Base-by-base conservation (phyloP, 1,284 basidiomycete species). In the Ustilago shanxiensis region DNA sequence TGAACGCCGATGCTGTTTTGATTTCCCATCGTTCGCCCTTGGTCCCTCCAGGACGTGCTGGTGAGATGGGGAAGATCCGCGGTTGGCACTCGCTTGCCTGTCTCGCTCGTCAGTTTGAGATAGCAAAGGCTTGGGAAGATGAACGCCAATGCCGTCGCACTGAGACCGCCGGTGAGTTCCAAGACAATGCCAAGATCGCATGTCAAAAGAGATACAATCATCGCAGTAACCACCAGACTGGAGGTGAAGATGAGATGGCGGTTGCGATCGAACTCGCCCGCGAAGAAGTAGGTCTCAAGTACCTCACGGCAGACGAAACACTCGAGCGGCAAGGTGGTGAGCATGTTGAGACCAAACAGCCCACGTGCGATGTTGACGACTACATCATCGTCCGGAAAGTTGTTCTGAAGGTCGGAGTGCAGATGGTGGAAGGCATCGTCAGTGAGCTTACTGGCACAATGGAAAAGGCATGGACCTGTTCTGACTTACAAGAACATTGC, bases 321-420 rank as follows among this genome's bases (percentile, higher is more conserved):
- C 83, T 98, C 95, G 54, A 98, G 88, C 0, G 95, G 95, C 20
- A 95, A 90, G 0, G 96, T 99, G 1, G 95, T 97, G 81, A 97
- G 96, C 96, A 99, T 99, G 87, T 99, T 99, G 70, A 96, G 87
- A 5, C 96, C 96, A 83, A 99, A 98, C 82, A 93, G 95, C 81
- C 98, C 94, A 24, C 95, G 90, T 7, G 96, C 96, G 60, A 98
- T 89, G 85, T 98, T 85, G 60, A 86, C 83, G 31, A 84, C 69
- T 13, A 77, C 67, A 56, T 86, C 84, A 33, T 83, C 77, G 33
- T 81, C 62, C 3, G 84, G 84, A 45, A 86, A 86, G 69, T 86
- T 86, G 74, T 86, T 86, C 41, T 44, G 16, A 20, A 7, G 41
- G 16, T 53, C 66, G 50, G 1, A 20, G 20, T 11, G 11, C 41